Percentiles rank a stretch among this genome's conserved stretches.
Evolutionary conservation across 2,329 filamentous ascomycete species (phyloP).

Genomic region (Mycosphaerelloides madeirae): DNA sequence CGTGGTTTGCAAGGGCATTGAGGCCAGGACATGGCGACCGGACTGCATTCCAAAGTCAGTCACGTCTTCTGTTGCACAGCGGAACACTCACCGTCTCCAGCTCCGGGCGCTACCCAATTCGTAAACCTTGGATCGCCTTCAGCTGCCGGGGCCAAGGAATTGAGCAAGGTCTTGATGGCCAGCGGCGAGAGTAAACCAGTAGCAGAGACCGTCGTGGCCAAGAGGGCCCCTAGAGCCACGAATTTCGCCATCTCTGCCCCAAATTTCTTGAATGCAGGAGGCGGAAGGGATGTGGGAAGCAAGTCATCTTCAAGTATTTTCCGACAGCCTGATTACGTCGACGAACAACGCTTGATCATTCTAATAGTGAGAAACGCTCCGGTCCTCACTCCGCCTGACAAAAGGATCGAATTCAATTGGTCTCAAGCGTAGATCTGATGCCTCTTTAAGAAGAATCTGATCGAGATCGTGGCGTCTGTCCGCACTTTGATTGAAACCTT

Average conservation of each 20-base stretch:
- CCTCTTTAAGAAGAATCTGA: neutral
- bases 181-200: neutral
- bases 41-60: slow-evolving; percentile 10
- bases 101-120: slow-evolving; percentile 23
- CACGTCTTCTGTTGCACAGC: neutral
- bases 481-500: neutral
- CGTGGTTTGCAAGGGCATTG: slow-evolving; percentile 23
- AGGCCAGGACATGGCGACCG: slow-evolving; percentile 29
- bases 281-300: neutral
- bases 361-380: neutral
- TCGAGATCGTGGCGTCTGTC: neutral
- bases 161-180: slow-evolving; percentile 17
- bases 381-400: neutral
- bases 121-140: slow-evolving; percentile 25
- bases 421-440: neutral
- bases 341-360: neutral
- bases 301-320: neutral
- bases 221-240: slow-evolving; percentile 2
- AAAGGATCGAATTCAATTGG: neutral
- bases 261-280: neutral
- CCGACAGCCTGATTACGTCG: neutral
- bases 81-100: slow-evolving; percentile 17
- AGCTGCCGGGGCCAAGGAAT: slow-evolving; percentile 22
- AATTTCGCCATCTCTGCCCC: slow-evolving; percentile 4
- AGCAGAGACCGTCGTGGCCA: slow-evolving; percentile 7